Conservation (phyloP, 2,329 filamentous ascomycete genomes). For the Verticillium klebahnii region DNA sequence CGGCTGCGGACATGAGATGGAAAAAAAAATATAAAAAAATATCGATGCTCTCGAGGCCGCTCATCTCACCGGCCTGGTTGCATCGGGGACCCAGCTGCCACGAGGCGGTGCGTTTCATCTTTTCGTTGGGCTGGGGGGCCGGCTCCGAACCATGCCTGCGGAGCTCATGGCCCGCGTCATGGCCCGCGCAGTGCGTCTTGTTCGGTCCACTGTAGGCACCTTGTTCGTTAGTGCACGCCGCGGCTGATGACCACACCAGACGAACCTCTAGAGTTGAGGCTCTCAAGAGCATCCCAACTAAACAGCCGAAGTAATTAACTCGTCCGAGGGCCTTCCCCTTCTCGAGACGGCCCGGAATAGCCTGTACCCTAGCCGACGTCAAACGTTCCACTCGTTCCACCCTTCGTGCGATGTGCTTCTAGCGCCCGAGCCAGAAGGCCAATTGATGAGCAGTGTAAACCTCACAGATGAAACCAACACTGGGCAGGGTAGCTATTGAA, state of each 20-base stretch:
- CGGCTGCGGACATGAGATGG: too few species aligned
- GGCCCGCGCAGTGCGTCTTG: background rate
- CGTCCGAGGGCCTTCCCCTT: too few species aligned
- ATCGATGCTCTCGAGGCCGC: background rate
- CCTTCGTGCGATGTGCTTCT: background rate
- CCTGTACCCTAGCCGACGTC: background rate
- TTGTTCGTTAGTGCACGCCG: background rate
- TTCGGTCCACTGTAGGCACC: background rate
- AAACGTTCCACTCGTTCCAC: background rate
- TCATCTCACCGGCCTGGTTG: background rate
- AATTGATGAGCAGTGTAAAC: background rate
- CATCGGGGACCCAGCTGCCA: constrained; percentile 8
- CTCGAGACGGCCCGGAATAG: too few species aligned
- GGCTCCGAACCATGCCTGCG: background rate
- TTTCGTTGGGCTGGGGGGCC: background rate
- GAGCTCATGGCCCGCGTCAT: background rate
- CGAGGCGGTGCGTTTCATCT: constrained; percentile 13
- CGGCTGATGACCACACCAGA: too few species aligned
- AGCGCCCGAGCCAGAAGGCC: background rate
- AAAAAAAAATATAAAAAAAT: too few species aligned
- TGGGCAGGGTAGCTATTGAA: too few species aligned
- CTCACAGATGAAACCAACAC: background rate
- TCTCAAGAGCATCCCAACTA: too few species aligned
- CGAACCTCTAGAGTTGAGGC: too few species aligned
- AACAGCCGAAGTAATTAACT: too few species aligned